phyloP scores from a whole-genome alignment of 495 filamentous ascomycete genomes.

The Hypoxylon fragiforme region DNA sequence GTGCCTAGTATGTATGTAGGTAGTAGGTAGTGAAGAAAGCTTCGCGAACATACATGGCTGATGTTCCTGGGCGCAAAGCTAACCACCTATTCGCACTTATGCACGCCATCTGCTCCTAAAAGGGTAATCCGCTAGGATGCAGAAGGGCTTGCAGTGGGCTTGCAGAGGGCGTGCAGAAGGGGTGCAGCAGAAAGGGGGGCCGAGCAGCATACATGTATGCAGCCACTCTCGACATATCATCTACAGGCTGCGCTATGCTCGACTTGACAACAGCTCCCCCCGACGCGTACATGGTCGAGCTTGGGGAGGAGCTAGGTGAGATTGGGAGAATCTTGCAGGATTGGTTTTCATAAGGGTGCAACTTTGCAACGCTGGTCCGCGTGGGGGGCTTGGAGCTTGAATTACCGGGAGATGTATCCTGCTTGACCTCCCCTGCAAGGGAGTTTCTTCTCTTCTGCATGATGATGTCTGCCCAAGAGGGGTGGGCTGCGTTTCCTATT shows the following conservation, averaged over 20 bases:
- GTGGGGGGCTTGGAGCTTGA: conserved; percentile 23
- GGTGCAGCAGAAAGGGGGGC: conserved; percentile 23
- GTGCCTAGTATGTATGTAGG: no score
- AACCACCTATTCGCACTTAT: conserved; percentile 19
- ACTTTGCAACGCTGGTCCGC: conserved; percentile 32
- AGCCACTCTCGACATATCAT: conserved; percentile 32
- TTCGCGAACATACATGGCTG: conserved; percentile 13
- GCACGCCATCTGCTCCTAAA: conserved; percentile 27
- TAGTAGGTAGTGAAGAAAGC: neutral
- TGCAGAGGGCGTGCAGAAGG: conserved; percentile 1
- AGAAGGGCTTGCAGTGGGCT: conserved; percentile 1
- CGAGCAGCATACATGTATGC: conserved; percentile 21
- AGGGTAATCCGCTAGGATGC: conserved; percentile 28
- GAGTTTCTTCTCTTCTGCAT: conserved; percentile 30
- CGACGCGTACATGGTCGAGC: conserved; percentile 28
- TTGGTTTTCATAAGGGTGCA: conserved; percentile 27
- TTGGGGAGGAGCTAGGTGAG: conserved; percentile 25
- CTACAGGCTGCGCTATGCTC: conserved; percentile 18
- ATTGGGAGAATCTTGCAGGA: conserved; percentile 32
- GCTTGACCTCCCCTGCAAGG: conserved; percentile 26
- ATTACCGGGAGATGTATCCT: conserved; percentile 31
- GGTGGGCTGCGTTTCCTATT: conserved; percentile 15
- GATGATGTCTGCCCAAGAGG: conserved; percentile 31
- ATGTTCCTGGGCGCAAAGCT: conserved; percentile 25
- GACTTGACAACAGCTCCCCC: conserved; percentile 25